Base-by-base conservation (phyloP, 2,329 filamentous ascomycete species). In the Sphaerostilbella broomeana region DNA sequence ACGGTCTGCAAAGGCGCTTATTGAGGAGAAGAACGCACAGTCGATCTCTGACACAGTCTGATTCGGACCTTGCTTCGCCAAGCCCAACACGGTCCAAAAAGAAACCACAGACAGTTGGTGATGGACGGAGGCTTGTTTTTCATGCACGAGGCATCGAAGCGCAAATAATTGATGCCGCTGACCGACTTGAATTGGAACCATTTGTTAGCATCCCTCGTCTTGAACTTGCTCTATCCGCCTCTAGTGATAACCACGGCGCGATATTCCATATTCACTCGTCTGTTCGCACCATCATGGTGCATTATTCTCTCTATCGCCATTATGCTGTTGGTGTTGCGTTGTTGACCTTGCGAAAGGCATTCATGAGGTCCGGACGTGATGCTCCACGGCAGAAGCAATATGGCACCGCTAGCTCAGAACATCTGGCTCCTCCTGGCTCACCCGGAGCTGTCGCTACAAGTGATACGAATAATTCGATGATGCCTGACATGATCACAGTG, bases 261-360 rank as follows among this genome's bases (percentile, higher is more conserved):
- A 72, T 95, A 5, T 86, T 95, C 54, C 87, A 97, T 55, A 64
- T 97, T 29, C 87, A 94, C 49, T 84, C 86, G 0, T 77, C 84
- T 37, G 74, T 92, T 15, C 83, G 84, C 49, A 86, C 84, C 5
- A 64, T 98, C 2, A 78, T 86, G 45, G 55, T 94, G 6, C 84
- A 94, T 35, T 97, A 97, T 57, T 98, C 94, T 1, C 73, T 98
- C 0, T 95, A 94, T 59, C 82, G 89, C 4, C 89, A 95, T 57
- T 98, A 95, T 56, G 84, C 89, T 1, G 73, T 94, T 18, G 85
- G 87, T 1, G 79, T 97, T 44, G 92, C 90, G 7, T 67, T 75
- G 17, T 81, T 80, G 56, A 86, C 94, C 3, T 60, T 98, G 17
- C 73, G 73, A 38, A 79, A 79, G 53, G 82, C 84, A 0, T 85